Conservation (phyloP, 2,329 filamentous ascomycete genomes). For the Fonsecaea nubica region DNA sequence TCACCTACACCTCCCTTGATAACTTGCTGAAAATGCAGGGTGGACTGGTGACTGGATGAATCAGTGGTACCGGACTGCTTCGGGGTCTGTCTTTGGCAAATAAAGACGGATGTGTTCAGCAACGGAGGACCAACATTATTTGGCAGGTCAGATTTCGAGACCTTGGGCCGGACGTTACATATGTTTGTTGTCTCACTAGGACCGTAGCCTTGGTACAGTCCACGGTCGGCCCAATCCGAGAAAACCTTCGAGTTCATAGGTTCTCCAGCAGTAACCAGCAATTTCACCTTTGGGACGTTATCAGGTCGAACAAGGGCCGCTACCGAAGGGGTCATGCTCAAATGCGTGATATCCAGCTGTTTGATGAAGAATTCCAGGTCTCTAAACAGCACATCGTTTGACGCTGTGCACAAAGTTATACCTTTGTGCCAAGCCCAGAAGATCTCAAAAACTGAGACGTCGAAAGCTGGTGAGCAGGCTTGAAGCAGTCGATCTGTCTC, state of each 20-base stretch:
- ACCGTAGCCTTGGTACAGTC: constrained; percentile 81
- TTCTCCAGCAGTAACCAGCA: constrained; percentile 83
- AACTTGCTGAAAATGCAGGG: constrained; percentile 56
- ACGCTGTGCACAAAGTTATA: constrained; percentile 77
- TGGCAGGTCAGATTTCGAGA: constrained; percentile 64
- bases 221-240: constrained; percentile 67
- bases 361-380: constrained; percentile 74
- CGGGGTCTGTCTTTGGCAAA: constrained; percentile 48
- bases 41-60: constrained; percentile 42
- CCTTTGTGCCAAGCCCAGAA: constrained; percentile 82
- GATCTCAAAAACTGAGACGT: constrained; percentile 88
- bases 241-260: constrained; percentile 75
- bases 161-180: constrained; percentile 72
- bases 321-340: constrained; percentile 85
- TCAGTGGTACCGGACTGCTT: neutral
- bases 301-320: constrained; percentile 73
- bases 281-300: constrained; percentile 73
- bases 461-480: constrained; percentile 82
- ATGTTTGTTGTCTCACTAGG: constrained; percentile 89
- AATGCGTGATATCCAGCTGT: constrained; percentile 71
- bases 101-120: constrained; percentile 75
- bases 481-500: constrained; percentile 71
- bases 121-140: constrained; percentile 79
- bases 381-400: constrained; percentile 74
- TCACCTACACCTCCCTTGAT: constrained; percentile 79